Evolutionary conservation across 768 basidiomycete species (phyloP).

Genomic region (Tylopilus subfusipes): DNA sequence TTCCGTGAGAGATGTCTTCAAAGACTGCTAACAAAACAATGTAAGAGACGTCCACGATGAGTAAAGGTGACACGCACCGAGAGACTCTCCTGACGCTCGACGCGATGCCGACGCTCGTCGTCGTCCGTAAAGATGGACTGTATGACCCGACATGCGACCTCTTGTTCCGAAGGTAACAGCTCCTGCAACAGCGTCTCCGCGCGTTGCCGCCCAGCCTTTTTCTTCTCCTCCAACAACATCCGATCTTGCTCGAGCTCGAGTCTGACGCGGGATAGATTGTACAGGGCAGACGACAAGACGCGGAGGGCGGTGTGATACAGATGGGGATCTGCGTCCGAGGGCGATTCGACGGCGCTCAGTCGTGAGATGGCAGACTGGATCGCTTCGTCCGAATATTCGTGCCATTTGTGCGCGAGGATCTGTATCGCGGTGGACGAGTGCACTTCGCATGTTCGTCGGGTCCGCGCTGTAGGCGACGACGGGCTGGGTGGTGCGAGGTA

Average conservation of each 20-base stretch:
- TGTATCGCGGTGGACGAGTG: constrained; percentile 36
- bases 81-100: constrained; percentile 57
- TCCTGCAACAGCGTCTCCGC: constrained; percentile 57
- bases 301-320: constrained; percentile 70
- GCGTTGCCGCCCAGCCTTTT: constrained; percentile 46
- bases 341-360: constrained; percentile 43
- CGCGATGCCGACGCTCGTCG: constrained; percentile 42
- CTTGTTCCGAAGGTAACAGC: constrained; percentile 57
- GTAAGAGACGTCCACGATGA: background rate
- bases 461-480: constrained; percentile 15
- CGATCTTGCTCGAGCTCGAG: constrained; percentile 64
- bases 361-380: constrained; percentile 61
- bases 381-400: constrained; percentile 71
- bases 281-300: constrained; percentile 63
- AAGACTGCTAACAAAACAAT: constrained; percentile 31
- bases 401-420: constrained; percentile 70
- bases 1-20: constrained; percentile 45
- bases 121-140: constrained; percentile 58
- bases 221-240: constrained; percentile 54
- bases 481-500: constrained; percentile 37
- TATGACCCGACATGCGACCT: constrained; percentile 63
- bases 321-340: constrained; percentile 43
- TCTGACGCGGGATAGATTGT: constrained; percentile 52
- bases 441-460: constrained; percentile 9
- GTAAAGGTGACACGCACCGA: constrained; percentile 39